Conservation (phyloP, 108 stramenopile genomes). For the Cyclotella choctawhatcheeana region DNA sequence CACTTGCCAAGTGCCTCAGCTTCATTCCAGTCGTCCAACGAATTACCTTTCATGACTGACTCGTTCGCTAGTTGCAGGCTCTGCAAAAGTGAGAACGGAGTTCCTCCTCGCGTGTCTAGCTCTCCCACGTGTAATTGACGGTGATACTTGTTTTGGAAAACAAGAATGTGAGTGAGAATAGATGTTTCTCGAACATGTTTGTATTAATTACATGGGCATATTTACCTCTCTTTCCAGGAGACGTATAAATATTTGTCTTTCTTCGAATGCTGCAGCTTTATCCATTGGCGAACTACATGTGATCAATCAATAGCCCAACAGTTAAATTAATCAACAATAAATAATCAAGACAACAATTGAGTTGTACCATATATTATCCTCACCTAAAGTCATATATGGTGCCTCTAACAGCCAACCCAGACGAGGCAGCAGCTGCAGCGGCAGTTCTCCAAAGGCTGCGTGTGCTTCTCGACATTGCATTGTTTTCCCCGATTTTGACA, state of each 20-base stretch:
- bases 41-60: slow-evolving; percentile 14
- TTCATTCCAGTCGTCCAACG: slow-evolving; percentile 26
- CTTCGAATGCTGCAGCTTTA: slow-evolving; percentile 16
- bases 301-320: no score
- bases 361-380: background rate
- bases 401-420: background rate
- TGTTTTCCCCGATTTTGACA: background rate
- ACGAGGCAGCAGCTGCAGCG: background rate
- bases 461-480: no score
- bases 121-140: slow-evolving; percentile 22
- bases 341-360: background rate
- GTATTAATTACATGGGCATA: background rate
- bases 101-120: slow-evolving; percentile 39
- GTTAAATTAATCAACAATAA: background rate
- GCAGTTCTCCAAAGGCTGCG: background rate
- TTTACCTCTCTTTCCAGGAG: slow-evolving; percentile 25
- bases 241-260: slow-evolving; percentile 19
- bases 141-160: slow-evolving; percentile 17
- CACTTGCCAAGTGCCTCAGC: slow-evolving; percentile 9
- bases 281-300: background rate
- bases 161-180: background rate
- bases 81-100: slow-evolving; percentile 33
- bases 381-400: slow-evolving; percentile 20
- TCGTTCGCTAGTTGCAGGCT: slow-evolving; percentile 37
- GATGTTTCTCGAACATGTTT: background rate